Conservation (phyloP, 805 yeast genomes). For the Gaillardinia entomophila region DNA sequence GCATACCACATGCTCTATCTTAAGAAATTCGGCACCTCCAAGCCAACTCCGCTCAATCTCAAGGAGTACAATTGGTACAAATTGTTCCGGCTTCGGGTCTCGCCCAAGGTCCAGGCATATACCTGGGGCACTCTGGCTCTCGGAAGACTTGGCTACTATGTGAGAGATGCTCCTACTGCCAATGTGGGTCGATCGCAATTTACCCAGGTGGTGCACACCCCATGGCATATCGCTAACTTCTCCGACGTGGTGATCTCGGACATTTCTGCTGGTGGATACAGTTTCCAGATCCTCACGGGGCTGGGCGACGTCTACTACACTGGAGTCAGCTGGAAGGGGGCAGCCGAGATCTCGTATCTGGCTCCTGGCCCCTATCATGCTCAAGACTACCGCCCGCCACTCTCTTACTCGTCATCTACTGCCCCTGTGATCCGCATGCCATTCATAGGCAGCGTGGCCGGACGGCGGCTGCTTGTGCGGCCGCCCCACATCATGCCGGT, state of each 20-base stretch:
- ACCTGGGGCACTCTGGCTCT: conserved; percentile 46
- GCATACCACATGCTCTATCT: conserved; percentile 33
- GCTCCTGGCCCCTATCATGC: conserved; percentile 24
- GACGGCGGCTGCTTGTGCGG: conserved; percentile 1
- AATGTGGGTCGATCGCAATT: conserved; percentile 14
- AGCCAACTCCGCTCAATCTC: conserved; percentile 36
- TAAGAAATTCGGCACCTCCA: conserved; percentile 38
- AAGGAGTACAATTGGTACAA: conserved; percentile 45
- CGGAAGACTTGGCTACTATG: conserved; percentile 43
- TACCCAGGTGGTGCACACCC: conserved; percentile 20
- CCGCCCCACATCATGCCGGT: background rate
- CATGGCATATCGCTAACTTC: conserved; percentile 32
- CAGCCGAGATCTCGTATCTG: conserved; percentile 5
- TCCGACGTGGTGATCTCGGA: conserved; percentile 33
- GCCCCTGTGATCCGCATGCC: conserved; percentile 3
- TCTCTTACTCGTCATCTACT: conserved; percentile 5
- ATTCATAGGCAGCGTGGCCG: conserved; percentile 3
- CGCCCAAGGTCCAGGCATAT: conserved; percentile 28
- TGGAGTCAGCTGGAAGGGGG: conserved; percentile 31
- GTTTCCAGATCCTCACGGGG: conserved; percentile 52
- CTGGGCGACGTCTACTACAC: conserved; percentile 53
- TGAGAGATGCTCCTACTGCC: conserved; percentile 18
- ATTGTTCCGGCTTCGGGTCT: conserved; percentile 34
- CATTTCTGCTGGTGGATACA: conserved; percentile 60
- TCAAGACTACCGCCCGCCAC: conserved; percentile 13